Conservation (phyloP, 371 early-diverging fungal genomes). For the Rhizopus arrhizus region DNA sequence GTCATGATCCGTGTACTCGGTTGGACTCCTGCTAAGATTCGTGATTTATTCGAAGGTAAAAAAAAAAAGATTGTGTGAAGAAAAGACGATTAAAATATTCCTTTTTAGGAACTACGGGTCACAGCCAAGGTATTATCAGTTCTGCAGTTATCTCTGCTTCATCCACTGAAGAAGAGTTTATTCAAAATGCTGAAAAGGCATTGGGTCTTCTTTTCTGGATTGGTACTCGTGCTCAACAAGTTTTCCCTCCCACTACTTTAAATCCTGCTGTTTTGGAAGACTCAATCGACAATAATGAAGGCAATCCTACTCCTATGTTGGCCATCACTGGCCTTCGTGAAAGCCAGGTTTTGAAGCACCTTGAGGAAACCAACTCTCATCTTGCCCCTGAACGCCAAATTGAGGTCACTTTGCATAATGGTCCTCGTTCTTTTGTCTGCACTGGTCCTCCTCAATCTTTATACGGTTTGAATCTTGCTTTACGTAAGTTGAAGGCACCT, state of each 20-base stretch:
- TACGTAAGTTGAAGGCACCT: conserved; percentile 86
- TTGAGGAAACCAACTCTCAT: conserved; percentile 84
- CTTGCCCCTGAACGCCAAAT: conserved; percentile 81
- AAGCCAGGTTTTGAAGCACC: conserved; percentile 75
- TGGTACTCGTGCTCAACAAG: conserved; percentile 86
- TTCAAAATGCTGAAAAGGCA: conserved; percentile 82
- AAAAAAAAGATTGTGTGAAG: conserved; percentile 5
- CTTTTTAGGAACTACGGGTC: conserved; percentile 84
- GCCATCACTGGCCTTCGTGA: conserved; percentile 78
- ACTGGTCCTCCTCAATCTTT: conserved; percentile 89
- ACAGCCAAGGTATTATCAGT: conserved; percentile 92
- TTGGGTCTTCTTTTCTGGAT: conserved; percentile 90
- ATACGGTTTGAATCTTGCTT: conserved; percentile 85
- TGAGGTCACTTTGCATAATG: conserved; percentile 85
- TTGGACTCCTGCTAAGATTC: conserved; percentile 48
- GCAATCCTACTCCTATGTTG: conserved; percentile 94
- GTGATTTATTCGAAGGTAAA: conserved; percentile 53
- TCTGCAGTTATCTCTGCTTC: conserved; percentile 89
- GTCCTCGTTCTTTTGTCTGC: conserved; percentile 82
- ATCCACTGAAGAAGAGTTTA: conserved; percentile 79
- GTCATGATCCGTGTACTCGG: conserved; percentile 67
- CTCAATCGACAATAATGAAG: conserved; percentile 87
- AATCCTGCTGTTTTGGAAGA: conserved; percentile 88
- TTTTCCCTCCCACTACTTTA: conserved; percentile 86
- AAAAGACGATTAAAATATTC: not conserved